A percentile compares a stretch with the other conserved stretches of the same genome.
Evolutionary conservation across 192 early-diverging fungal species (phyloP).

Genomic region (Glomus cerebriforme): DNA sequence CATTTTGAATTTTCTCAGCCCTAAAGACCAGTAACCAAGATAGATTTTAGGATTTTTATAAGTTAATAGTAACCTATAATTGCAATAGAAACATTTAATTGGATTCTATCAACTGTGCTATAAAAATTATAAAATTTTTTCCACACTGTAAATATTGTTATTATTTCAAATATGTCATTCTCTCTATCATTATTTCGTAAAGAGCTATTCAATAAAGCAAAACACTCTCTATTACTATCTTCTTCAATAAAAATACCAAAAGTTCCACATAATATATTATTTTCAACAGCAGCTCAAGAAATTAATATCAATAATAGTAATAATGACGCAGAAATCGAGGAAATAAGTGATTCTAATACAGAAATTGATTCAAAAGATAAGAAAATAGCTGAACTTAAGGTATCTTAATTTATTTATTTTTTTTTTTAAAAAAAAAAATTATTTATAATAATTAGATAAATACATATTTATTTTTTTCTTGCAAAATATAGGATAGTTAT

Average conservation of each 20-base stretch:
- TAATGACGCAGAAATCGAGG: neutral
- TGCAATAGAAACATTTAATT: no score
- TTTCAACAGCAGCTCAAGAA: neutral
- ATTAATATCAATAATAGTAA: neutral
- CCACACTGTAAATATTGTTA: no score
- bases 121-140: no score
- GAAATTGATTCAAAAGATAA: slow-evolving; percentile 79
- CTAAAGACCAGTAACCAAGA: no score
- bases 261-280: neutral
- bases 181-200: neutral
- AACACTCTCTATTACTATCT: neutral
- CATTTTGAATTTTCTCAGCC: no score
- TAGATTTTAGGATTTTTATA: no score
- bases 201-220: neutral
- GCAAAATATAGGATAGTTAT: slow-evolving; percentile 88
- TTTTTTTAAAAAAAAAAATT: no score
- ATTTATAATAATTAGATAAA: no score
- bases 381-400: slow-evolving; percentile 80
- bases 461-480: neutral
- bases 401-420: slow-evolving; percentile 35
- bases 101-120: no score
- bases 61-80: no score
- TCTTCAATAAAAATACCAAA: neutral
- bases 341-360: neutral
- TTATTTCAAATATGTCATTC: neutral